These are phyloP conservation scores for Kregervanrija fluxuum DNA, from an alignment of 805 yeast genomes.

Conservation along the genomic window DNA sequence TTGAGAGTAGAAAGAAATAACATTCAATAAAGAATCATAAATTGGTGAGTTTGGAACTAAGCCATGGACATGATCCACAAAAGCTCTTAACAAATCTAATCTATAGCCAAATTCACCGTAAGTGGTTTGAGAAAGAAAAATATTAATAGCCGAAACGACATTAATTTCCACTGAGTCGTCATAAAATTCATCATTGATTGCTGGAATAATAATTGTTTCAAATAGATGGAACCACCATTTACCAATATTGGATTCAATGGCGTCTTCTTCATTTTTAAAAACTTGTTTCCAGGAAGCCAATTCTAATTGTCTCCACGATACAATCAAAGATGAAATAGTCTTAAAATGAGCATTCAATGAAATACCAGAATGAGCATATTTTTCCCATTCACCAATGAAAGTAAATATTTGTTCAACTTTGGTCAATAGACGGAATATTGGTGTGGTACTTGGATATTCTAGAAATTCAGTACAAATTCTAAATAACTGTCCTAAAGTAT, in stretches of 20 bases:
- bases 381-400: constrained; percentile 85
- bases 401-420: constrained; percentile 85
- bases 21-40: constrained; percentile 44
- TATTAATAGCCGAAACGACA: constrained; percentile 54
- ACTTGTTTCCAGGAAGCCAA: constrained; percentile 78
- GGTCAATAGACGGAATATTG: constrained; percentile 69
- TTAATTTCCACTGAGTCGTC: constrained; percentile 27
- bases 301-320: constrained; percentile 88
- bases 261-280: constrained; percentile 55
- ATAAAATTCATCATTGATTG: constrained; percentile 33
- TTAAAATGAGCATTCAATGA: constrained; percentile 52
- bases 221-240: constrained; percentile 91
- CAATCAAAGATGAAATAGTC: constrained; percentile 58
- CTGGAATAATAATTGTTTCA: constrained; percentile 63
- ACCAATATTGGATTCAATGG: constrained; percentile 44
- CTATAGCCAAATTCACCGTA: constrained; percentile 67
- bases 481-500: constrained; percentile 64
- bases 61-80: constrained; percentile 43
- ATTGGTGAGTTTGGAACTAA: constrained; percentile 22
- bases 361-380: constrained; percentile 75
- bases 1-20: constrained; percentile 59
- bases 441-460: constrained; percentile 53
- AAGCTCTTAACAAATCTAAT: constrained; percentile 55
- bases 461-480: constrained; percentile 62
- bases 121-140: constrained; percentile 69